phyloP scores from a whole-genome alignment of 1,284 basidiomycete species.

The Cerrena zonata region DNA sequence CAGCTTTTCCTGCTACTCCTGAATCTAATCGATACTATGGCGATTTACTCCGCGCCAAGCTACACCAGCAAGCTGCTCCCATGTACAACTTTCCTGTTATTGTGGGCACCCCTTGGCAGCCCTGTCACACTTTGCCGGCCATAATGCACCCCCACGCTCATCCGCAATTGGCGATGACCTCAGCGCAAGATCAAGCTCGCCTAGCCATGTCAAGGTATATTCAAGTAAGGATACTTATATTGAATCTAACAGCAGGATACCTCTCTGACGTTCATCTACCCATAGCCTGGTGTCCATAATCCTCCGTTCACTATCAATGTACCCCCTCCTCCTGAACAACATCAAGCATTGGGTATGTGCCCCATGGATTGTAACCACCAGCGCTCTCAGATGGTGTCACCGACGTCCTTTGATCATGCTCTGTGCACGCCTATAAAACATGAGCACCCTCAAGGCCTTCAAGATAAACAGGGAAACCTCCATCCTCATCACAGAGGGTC shows the following conservation, averaged over 20 bases:
- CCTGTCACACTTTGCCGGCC: slow-evolving; percentile 55
- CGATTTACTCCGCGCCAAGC: slow-evolving; percentile 36
- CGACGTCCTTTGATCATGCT: slow-evolving; percentile 33
- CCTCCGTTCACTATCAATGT: not conserved
- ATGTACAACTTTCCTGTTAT: slow-evolving; percentile 57
- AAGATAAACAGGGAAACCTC: slow-evolving; percentile 29
- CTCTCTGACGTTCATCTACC: too few species aligned
- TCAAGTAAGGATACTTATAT: slow-evolving; percentile 48
- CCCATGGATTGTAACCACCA: slow-evolving; percentile 45
- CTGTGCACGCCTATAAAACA: slow-evolving; percentile 13
- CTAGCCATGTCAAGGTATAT: slow-evolving; percentile 51
- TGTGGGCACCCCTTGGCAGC: slow-evolving; percentile 48
- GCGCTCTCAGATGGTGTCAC: slow-evolving; percentile 42
- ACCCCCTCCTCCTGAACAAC: not conserved
- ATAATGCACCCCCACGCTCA: slow-evolving; percentile 52
- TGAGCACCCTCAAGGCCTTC: slow-evolving; percentile 34
- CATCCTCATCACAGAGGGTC: slow-evolving; percentile 31
- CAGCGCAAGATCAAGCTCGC: slow-evolving; percentile 37
- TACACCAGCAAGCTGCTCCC: slow-evolving; percentile 43
- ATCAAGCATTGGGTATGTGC: slow-evolving; percentile 7
- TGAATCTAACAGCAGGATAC: too few species aligned
- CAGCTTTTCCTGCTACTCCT: slow-evolving; percentile 34
- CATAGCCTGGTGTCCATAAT: not conserved
- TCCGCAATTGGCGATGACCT: slow-evolving; percentile 47
- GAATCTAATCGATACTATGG: slow-evolving; percentile 43